Conservation (phyloP, 2,329 filamentous ascomycete genomes). For the Hymenoscyphus fructigenus region DNA sequence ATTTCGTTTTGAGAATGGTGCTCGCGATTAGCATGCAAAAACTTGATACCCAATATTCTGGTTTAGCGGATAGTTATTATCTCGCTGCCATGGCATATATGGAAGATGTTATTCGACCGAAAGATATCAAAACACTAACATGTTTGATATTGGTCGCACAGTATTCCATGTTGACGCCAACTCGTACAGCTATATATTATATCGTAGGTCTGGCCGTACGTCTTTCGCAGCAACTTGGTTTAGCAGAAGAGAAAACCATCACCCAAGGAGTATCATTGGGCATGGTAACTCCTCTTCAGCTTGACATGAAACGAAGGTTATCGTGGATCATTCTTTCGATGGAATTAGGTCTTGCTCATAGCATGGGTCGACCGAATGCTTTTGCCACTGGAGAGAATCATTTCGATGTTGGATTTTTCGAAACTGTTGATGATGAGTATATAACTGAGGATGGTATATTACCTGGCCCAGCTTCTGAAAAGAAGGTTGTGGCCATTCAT, state of each 20-base stretch:
- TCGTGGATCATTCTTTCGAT: constrained; percentile 87
- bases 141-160: constrained; percentile 84
- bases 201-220: constrained; percentile 85
- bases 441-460: constrained; percentile 77
- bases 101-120: constrained; percentile 79
- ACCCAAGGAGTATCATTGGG: constrained; percentile 55
- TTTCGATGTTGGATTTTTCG: constrained; percentile 83
- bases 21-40: constrained; percentile 95
- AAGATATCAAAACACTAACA: constrained; percentile 87
- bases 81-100: constrained; percentile 83
- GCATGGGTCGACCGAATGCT: constrained; percentile 81
- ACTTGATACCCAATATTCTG: constrained; percentile 84
- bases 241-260: constrained; percentile 88
- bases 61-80: constrained; percentile 92
- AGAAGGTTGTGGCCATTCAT: constrained; percentile 87
- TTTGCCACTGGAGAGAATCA: constrained; percentile 81
- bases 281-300: constrained; percentile 66
- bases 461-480: constrained; percentile 69
- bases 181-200: constrained; percentile 89
- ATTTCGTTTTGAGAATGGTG: constrained; percentile 87
- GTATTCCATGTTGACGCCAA: constrained; percentile 90
- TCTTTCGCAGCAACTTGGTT: constrained; percentile 83
- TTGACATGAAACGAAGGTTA: constrained; percentile 86
- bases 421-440: constrained; percentile 75
- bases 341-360: constrained; percentile 85